Conservation (phyloP, 306 rosid genomes). For the Arachis stenosperma region DNA sequence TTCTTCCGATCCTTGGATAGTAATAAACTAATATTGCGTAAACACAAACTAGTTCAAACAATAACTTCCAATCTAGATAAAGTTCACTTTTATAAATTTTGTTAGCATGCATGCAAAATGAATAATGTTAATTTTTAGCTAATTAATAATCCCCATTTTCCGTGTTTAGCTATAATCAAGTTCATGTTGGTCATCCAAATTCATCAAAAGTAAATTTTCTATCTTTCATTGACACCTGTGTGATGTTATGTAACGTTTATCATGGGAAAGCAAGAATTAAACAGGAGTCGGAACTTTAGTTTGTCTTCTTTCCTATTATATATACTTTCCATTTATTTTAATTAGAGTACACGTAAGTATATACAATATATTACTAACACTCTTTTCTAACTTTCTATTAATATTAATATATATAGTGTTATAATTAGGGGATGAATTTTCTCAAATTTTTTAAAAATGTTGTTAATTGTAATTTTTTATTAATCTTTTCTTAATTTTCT, state of each 20-base stretch:
- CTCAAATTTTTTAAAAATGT: no score
- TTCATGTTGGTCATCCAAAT: neutral
- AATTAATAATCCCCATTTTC: neutral
- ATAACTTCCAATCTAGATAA: neutral
- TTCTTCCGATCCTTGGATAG: neutral
- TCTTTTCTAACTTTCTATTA: slow-evolving; percentile 3
- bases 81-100: slow-evolving; percentile 1
- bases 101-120: neutral
- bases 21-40: neutral
- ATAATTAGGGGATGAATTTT: no score
- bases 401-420: neutral
- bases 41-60: neutral
- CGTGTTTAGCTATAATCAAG: neutral
- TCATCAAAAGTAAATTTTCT: neutral
- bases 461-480: no score
- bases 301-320: neutral
- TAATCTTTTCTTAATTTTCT: no score
- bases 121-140: neutral
- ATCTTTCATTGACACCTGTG: neutral
- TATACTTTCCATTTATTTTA: slow-evolving; percentile 7
- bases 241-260: neutral
- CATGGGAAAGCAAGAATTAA: slow-evolving; percentile 14
- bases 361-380: neutral
- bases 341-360: slow-evolving; percentile 43
- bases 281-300: neutral